These are phyloP conservation scores for Agaricus blazei DNA, from an alignment of 768 basidiomycete species.

Conservation along the genomic window DNA sequence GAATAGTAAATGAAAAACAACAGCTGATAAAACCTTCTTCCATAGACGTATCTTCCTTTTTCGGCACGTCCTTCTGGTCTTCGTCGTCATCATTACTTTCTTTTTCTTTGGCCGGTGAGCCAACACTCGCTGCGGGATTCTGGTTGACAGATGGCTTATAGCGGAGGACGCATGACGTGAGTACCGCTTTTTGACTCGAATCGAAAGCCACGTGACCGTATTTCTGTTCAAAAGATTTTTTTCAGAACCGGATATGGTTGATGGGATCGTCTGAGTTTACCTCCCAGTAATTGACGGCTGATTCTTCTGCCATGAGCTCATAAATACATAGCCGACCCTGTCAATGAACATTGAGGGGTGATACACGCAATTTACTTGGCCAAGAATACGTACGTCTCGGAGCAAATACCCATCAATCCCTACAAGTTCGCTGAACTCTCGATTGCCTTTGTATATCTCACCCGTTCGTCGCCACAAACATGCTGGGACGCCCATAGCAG, in stretches of 20 bases:
- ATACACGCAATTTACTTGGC: background rate
- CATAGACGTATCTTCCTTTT: slow-evolving; percentile 28
- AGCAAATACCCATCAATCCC: slow-evolving; percentile 85
- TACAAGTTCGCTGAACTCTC: slow-evolving; percentile 89
- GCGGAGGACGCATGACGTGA: slow-evolving; percentile 86
- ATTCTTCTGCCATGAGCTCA: slow-evolving; percentile 97
- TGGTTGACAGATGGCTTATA: slow-evolving; percentile 62
- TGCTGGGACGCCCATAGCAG: slow-evolving; percentile 94
- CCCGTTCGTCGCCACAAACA: slow-evolving; percentile 96
- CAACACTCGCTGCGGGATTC: slow-evolving; percentile 14
- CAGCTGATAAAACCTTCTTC: slow-evolving; percentile 82
- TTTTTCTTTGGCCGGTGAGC: slow-evolving; percentile 6
- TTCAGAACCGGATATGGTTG: background rate
- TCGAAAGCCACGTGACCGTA: slow-evolving; percentile 93
- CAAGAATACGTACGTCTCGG: slow-evolving; percentile 57
- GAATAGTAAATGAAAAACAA: slow-evolving; percentile 89
- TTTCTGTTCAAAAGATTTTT: slow-evolving; percentile 48
- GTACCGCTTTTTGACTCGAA: slow-evolving; percentile 86
- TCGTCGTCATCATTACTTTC: slow-evolving; percentile 15
- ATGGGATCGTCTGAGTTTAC: slow-evolving; percentile 27
- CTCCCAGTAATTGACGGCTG: slow-evolving; percentile 97
- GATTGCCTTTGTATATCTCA: slow-evolving; percentile 98
- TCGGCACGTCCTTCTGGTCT: slow-evolving; percentile 12
- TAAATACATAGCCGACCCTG: slow-evolving; percentile 93
- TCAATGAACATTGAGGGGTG: background rate